Percentiles rank a stretch among this genome's conserved stretches.
phyloP scores from a whole-genome alignment of 1,284 basidiomycete genomes.

The Ceratobasidium sp. region DNA sequence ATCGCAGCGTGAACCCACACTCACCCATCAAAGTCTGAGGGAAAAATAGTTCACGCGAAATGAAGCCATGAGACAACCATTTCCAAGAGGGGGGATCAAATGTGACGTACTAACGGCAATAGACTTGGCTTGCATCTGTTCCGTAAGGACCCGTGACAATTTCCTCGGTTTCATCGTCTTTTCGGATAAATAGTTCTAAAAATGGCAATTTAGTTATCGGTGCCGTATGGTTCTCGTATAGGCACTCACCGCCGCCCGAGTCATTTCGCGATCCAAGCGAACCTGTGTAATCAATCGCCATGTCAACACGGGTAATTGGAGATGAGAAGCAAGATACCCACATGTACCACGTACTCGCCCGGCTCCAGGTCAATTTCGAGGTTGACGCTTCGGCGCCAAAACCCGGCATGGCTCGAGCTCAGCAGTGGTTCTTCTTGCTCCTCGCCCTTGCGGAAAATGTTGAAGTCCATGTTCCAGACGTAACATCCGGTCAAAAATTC shows the following conservation, averaged over 20 bases:
- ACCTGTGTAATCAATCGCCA: constrained; percentile 46
- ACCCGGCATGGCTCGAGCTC: constrained; percentile 50
- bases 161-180: constrained; percentile 40
- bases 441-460: constrained; percentile 56
- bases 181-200: constrained; percentile 42
- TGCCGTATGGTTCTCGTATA: constrained; percentile 45
- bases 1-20: no score
- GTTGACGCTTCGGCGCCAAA: constrained; percentile 53
- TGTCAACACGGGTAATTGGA: not conserved
- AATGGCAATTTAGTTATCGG: not conserved
- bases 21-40: not conserved
- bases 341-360: constrained; percentile 63
- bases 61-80: not conserved
- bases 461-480: constrained; percentile 56
- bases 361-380: constrained; percentile 53
- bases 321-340: constrained; percentile 45
- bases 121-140: constrained; percentile 55
- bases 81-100: not conserved
- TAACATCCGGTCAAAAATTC: constrained; percentile 49
- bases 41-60: not conserved
- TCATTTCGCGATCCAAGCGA: constrained; percentile 51
- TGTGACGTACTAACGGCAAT: constrained; percentile 53
- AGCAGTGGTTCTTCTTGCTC: constrained; percentile 46
- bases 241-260: constrained; percentile 41
- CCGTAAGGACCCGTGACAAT: constrained; percentile 48